Percentiles rank a stretch among this genome's conserved stretches.
phyloP scores from a whole-genome alignment of 2,329 filamentous ascomycete genomes.

The Myriosclerotinia scirpicola region DNA sequence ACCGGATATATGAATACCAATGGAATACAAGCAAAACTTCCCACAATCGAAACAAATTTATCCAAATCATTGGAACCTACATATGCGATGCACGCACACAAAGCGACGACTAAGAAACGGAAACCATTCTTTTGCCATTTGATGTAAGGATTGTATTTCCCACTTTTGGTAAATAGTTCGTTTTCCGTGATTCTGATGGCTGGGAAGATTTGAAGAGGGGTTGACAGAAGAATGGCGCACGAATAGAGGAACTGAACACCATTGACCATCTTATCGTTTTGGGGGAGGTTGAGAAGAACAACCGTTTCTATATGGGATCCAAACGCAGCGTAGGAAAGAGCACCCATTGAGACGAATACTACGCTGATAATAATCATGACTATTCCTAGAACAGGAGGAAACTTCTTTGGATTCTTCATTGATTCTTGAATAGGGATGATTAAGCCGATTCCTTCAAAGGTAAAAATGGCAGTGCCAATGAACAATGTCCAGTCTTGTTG shows the following conservation, averaged over 20 bases:
- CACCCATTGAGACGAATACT: conserved; percentile 87
- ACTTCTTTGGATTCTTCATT: conserved; percentile 88
- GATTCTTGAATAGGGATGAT: conserved; percentile 98
- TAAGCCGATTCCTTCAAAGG: conserved; percentile 94
- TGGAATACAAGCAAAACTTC: conserved; percentile 96
- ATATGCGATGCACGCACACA: conserved; percentile 88
- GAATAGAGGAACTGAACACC: conserved; percentile 96
- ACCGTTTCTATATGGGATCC: conserved; percentile 95
- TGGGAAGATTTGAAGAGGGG: conserved; percentile 94
- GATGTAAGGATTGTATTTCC: conserved; percentile 97
- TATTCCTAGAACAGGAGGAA: conserved; percentile 79
- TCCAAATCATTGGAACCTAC: conserved; percentile 88
- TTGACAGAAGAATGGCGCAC: conserved; percentile 93
- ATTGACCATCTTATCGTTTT: conserved; percentile 94
- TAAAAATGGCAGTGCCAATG: conserved; percentile 98
- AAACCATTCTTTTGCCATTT: conserved; percentile 99
- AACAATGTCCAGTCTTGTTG: conserved; percentile 91
- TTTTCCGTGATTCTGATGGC: conserved; percentile 97
- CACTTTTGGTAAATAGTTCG: conserved; percentile 86
- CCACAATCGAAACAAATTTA: conserved; percentile 95
- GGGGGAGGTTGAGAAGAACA: conserved; percentile 91
- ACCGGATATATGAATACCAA: conserved; percentile 97
- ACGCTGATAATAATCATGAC: conserved; percentile 96
- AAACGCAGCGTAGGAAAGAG: conserved; percentile 92
- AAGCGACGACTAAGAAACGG: conserved; percentile 85